Conservation (phyloP, 2,329 filamentous ascomycete species). For the Pseudocercospora cruenta region DNA sequence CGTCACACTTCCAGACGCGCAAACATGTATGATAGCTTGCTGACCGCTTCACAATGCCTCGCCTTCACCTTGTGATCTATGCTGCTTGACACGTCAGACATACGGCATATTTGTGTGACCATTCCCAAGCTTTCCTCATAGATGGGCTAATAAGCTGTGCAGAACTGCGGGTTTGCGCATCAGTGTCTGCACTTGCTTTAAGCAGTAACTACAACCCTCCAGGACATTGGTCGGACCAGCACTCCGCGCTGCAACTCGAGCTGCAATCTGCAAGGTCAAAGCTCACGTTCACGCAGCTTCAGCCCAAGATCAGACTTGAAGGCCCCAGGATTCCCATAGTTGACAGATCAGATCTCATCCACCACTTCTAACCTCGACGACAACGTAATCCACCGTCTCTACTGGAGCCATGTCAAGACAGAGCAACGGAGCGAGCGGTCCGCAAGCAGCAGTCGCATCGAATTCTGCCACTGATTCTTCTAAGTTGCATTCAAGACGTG, state of each 20-base stretch:
- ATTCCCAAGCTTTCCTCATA: neutral
- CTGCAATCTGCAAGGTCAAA: neutral
- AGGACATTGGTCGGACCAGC: neutral
- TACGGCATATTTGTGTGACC: neutral
- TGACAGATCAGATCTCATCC: neutral
- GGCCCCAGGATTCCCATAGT: neutral
- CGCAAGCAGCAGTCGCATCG: neutral
- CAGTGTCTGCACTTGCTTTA: neutral
- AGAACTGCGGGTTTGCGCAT: neutral
- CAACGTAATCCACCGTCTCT: neutral
- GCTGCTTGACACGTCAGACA: slow-evolving; percentile 1
- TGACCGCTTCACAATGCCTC: neutral
- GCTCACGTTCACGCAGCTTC: neutral
- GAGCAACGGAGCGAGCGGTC: neutral
- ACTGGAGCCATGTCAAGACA: neutral
- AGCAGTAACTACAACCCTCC: neutral
- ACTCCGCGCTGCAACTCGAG: neutral
- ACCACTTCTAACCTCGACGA: neutral
- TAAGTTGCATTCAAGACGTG: slow-evolving; percentile 44
- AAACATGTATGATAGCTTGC: neutral
- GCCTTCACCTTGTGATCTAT: neutral
- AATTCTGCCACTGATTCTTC: neutral
- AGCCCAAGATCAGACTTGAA: neutral
- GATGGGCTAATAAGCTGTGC: neutral
- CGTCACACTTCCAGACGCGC: neutral